Evolutionary conservation across 148 eudicot genomes (phyloP), one percentile per base, ranked within the genome.

Genomic region (Nepenthes mirabilis): DNA sequence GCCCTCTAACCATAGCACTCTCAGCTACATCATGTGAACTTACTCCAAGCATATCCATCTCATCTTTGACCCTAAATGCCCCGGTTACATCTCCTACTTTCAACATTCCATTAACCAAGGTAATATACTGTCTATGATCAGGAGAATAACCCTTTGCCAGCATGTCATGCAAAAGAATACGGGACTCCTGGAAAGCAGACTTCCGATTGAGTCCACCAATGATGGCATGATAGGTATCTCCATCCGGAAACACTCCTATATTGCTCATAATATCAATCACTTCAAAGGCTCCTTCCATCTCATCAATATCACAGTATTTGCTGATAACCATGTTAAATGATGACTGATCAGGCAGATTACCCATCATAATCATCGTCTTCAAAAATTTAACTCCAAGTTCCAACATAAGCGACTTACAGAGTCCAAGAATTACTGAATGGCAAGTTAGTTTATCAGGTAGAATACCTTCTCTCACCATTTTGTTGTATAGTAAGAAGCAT

Each of bases 1-100:
- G 87, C 69, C 89, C 97, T 67, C 91, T 77, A 58, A 90, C 75
- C 64, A 90, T 70, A 40, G 95, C 86, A 74, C 91, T 77, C 52
- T 81, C 87, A 52, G 87, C 87, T 63, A 75, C 56, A 61, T 68
- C 70, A 36, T 54, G 65, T 35, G 85, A 72, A 62, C 63, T 62
- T 37, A 82, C 69, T 59, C 85, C 85, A 61, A 79, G 69, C 37
- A 63, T 65, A 65, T 72, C 77, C 83, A 87, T 80, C 52, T 87
- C 87, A 70, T 82, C 83, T 72, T 70, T 82, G 53, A 90, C 70
- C 71, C 73, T 76, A 14, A 82, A 79, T 43, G 97, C 91, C 54
- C 87, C 75, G 53, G 68, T 43, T 68, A 82, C 45, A 65, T 84
- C 85, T 82, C 87, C 85, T 48, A 43, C 63, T 70, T 74, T 79